Percentiles rank a stretch among this genome's conserved stretches.
Conservation (phyloP, 1,284 basidiomycete genomes). For the Sanghuangporus baumii region DNA sequence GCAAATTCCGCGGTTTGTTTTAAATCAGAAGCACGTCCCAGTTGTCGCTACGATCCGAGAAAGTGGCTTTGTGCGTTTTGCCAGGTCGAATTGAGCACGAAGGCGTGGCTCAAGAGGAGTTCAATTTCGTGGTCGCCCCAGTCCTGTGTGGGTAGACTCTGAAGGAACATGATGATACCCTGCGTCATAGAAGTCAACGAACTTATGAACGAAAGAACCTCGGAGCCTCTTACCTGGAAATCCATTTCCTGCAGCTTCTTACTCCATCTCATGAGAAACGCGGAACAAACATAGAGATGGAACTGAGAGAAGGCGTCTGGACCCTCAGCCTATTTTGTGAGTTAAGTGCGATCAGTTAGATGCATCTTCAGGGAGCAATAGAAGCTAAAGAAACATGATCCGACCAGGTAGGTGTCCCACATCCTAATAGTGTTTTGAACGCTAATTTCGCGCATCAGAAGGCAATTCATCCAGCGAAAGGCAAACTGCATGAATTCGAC, state of each 20-base stretch:
- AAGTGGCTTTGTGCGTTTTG: constrained; percentile 93
- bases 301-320: constrained; percentile 95
- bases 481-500: constrained; percentile 99
- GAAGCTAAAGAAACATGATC: constrained; percentile 26
- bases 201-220: background rate
- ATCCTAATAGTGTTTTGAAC: constrained; percentile 93
- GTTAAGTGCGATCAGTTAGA: background rate
- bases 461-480: constrained; percentile 98
- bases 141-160: constrained; percentile 89
- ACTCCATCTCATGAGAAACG: constrained; percentile 90
- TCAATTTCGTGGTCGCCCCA: constrained; percentile 97
- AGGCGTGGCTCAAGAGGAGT: constrained; percentile 92
- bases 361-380: background rate
- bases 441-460: constrained; percentile 94
- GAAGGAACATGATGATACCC: constrained; percentile 99
- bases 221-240: constrained; percentile 70
- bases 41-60: constrained; percentile 27
- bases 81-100: constrained; percentile 91
- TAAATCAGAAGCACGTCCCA: background rate
- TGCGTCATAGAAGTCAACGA: constrained; percentile 27
- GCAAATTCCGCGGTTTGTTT: background rate
- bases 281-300: constrained; percentile 93
- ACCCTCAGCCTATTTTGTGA: constrained; percentile 72
- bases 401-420: constrained; percentile 97
- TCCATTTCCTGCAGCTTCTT: constrained; percentile 90